Conservation (phyloP, 2,329 filamentous ascomycete genomes). For the Ceratocystis lukuohia region DNA sequence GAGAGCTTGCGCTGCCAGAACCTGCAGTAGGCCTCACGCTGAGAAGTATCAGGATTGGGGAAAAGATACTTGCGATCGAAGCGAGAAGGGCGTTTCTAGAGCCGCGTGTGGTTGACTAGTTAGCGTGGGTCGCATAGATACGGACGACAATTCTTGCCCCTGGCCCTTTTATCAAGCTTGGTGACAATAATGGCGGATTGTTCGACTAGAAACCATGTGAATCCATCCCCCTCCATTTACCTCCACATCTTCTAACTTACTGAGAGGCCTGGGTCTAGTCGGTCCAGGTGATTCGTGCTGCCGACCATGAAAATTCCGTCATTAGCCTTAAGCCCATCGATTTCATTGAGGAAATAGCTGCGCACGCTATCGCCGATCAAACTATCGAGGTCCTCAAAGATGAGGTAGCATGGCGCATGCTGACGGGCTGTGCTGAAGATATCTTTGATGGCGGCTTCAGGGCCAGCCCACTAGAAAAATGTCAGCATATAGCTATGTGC, state of each 20-base stretch:
- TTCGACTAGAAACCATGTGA: background rate
- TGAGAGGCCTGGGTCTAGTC: constrained; percentile 51
- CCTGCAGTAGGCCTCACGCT: constrained; percentile 45
- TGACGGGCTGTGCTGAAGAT: constrained; percentile 48
- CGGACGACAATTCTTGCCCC: background rate
- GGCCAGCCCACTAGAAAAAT: constrained; percentile 34
- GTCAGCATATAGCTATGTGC: constrained; percentile 22
- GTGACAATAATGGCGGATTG: background rate
- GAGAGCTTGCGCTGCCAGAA: constrained; percentile 49
- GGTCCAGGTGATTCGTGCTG: constrained; percentile 52
- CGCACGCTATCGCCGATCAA: constrained; percentile 47
- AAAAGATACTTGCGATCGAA: constrained; percentile 58
- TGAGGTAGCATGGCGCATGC: constrained; percentile 53
- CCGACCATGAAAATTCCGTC: constrained; percentile 59
- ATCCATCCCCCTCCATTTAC: background rate
- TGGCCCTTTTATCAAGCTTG: background rate
- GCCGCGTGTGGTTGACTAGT: background rate
- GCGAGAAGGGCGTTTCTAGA: constrained; percentile 46
- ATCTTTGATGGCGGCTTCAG: constrained; percentile 39
- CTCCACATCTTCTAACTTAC: constrained; percentile 25
- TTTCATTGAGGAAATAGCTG: constrained; percentile 59
- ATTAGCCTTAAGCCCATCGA: constrained; percentile 56
- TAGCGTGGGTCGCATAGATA: background rate
- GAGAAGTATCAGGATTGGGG: constrained; percentile 39
- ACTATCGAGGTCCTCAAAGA: constrained; percentile 60